Conservation (phyloP, 768 basidiomycete genomes). For the Agrocybe pediades region DNA sequence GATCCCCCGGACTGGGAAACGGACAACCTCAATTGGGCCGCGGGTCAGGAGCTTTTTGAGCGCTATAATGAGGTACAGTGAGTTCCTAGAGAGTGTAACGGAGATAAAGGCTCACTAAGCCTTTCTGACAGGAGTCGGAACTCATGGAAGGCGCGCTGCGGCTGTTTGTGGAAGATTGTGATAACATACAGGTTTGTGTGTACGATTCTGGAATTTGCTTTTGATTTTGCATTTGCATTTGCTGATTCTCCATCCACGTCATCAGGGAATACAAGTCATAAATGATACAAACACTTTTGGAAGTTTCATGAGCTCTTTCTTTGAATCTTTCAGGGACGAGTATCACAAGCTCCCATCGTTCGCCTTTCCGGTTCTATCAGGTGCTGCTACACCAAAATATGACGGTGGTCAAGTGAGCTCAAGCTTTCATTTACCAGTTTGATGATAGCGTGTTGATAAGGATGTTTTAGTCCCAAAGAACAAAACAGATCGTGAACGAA, state of each 20-base stretch:
- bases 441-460: not conserved
- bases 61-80: conserved; percentile 55
- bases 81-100: not conserved
- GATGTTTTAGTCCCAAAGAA: conserved; percentile 31
- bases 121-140: conserved; percentile 48
- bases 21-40: conserved; percentile 56
- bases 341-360: conserved; percentile 62
- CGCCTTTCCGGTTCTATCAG: conserved; percentile 59
- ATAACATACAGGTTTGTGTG: conserved; percentile 62
- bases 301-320: conserved; percentile 59
- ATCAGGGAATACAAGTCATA: conserved; percentile 69
- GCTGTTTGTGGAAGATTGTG: conserved; percentile 72
- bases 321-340: conserved; percentile 68
- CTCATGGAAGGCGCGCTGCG: conserved; percentile 73
- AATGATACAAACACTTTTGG: conserved; percentile 67
- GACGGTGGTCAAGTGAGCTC: conserved; percentile 47
- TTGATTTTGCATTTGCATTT: not conserved
- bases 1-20: conserved; percentile 59
- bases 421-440: conserved; percentile 6
- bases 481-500: conserved; percentile 59
- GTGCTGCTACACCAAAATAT: conserved; percentile 30
- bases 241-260: not conserved
- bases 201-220: no score
- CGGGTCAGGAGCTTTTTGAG: conserved; percentile 51
- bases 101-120: not conserved